Evolutionary conservation across 495 filamentous ascomycete genomes (phyloP).

Genomic region (Podospora fimiseda): DNA sequence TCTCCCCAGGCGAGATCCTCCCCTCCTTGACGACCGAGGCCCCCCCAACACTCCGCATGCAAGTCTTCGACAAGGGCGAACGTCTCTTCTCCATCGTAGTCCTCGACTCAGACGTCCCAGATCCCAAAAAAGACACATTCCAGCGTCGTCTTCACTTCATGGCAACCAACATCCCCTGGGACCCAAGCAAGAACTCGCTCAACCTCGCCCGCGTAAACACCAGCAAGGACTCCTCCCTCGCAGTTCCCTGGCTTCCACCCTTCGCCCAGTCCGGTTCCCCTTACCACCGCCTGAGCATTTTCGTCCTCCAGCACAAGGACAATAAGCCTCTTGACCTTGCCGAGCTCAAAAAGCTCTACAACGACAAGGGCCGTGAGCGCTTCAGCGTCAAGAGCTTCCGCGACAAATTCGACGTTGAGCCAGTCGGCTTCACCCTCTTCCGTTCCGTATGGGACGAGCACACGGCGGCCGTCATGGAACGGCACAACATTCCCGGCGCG

Average conservation of each 20-base stretch:
- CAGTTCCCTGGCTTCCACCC: slow-evolving; percentile 78
- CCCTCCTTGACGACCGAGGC: slow-evolving; percentile 60
- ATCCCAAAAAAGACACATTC: slow-evolving; percentile 70
- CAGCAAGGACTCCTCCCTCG: slow-evolving; percentile 43
- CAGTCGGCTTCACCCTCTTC: slow-evolving; percentile 83
- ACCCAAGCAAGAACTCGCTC: slow-evolving; percentile 40
- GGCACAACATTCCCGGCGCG: slow-evolving; percentile 63
- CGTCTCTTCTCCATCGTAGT: slow-evolving; percentile 78
- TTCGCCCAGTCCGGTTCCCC: slow-evolving; percentile 83
- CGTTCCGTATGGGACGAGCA: slow-evolving; percentile 82
- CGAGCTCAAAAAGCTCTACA: slow-evolving; percentile 48
- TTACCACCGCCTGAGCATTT: slow-evolving; percentile 80
- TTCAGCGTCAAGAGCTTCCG: slow-evolving; percentile 69
- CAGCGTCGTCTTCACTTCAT: slow-evolving; percentile 78
- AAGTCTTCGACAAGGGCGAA: slow-evolving; percentile 74
- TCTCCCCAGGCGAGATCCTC: slow-evolving; percentile 73
- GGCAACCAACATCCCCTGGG: slow-evolving; percentile 55
- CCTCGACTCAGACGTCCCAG: slow-evolving; percentile 85
- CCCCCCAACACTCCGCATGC: slow-evolving; percentile 69
- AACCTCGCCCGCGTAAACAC: slow-evolving; percentile 37
- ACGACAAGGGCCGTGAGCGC: slow-evolving; percentile 44
- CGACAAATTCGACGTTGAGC: slow-evolving; percentile 56
- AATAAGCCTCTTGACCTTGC: slow-evolving; percentile 54
- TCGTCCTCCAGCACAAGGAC: slow-evolving; percentile 73
- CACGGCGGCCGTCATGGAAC: slow-evolving; percentile 77